Percentiles rank a stretch among this genome's conserved stretches.
These are phyloP conservation scores for Crithidia sp. DNA, from an alignment of 208 protist genomes.

Conservation along the genomic window DNA sequence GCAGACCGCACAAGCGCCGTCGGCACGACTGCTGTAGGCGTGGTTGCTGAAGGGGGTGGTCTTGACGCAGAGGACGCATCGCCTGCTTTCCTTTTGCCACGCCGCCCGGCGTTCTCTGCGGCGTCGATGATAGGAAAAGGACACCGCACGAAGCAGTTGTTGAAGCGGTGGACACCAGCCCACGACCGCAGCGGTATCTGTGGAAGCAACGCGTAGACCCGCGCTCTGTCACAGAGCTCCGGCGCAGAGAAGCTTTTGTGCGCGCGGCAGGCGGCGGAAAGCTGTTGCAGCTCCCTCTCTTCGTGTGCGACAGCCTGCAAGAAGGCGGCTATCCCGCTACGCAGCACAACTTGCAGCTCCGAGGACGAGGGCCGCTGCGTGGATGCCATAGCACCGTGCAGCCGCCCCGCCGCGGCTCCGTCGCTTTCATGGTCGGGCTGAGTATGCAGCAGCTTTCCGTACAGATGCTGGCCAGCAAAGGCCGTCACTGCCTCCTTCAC, in stretches of 20 bases:
- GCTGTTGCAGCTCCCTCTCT: constrained; percentile 12
- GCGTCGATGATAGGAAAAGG: background rate
- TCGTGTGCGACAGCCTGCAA: constrained; percentile 8
- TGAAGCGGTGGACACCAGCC: constrained; percentile 25
- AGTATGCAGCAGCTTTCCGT: constrained; percentile 2
- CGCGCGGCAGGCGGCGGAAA: background rate
- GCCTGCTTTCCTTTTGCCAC: background rate
- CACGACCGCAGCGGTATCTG: constrained; percentile 12
- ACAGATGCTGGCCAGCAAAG: constrained; percentile 8
- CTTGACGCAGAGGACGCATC: too few species aligned
- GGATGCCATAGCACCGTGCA: background rate
- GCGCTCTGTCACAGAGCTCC: background rate
- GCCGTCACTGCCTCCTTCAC: constrained; percentile 36
- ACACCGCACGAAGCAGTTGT: constrained; percentile 23
- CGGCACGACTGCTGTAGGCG: background rate
- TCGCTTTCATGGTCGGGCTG: background rate
- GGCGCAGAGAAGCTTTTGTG: background rate
- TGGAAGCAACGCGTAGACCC: background rate
- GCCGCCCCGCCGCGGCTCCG: background rate
- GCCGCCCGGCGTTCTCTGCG: background rate
- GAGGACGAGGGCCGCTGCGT: background rate
- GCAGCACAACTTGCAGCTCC: constrained; percentile 10
- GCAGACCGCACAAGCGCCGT: constrained; percentile 20
- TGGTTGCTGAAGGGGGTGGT: background rate
- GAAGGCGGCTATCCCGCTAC: constrained; percentile 3